Percentiles rank a stretch among this genome's conserved stretches.
phyloP scores from a whole-genome alignment of 2,329 filamentous ascomycete species.

The Chaetothyriales sp. region DNA sequence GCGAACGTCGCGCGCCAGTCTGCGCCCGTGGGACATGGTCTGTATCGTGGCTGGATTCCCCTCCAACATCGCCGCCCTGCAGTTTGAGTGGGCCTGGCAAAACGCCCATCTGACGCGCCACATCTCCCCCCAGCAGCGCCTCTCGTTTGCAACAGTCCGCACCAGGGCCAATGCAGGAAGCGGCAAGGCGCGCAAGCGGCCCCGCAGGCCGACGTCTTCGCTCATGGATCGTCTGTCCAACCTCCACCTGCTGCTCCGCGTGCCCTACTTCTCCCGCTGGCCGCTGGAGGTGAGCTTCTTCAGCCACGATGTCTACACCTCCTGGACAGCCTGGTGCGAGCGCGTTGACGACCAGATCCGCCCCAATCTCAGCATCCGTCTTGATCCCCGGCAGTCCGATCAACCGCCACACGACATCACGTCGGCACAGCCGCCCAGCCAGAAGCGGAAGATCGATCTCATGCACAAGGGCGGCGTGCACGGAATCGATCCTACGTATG shows the following conservation, averaged over 20 bases:
- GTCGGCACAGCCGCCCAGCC: conserved; percentile 14
- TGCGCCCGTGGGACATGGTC: conserved; percentile 86
- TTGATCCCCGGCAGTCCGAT: conserved; percentile 30
- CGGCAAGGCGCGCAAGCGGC: conserved; percentile 32
- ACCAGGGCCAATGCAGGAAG: conserved; percentile 17
- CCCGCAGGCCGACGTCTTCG: conserved; percentile 44
- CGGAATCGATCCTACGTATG: conserved; percentile 41
- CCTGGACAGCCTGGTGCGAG: conserved; percentile 51
- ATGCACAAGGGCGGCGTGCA: conserved; percentile 27
- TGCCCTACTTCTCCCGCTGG: conserved; percentile 70
- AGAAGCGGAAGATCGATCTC: conserved; percentile 12
- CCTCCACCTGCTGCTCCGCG: conserved; percentile 64
- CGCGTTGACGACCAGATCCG: conserved; percentile 37
- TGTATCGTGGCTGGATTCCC: conserved; percentile 79
- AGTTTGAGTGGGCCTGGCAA: conserved; percentile 95
- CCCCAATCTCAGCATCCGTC: conserved; percentile 39
- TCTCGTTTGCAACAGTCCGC: conserved; percentile 15
- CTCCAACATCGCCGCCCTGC: conserved; percentile 70
- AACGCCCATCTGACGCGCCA: conserved; percentile 72
- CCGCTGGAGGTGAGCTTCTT: conserved; percentile 74
- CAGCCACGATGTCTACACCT: conserved; percentile 49
- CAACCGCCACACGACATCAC: conserved; percentile 13
- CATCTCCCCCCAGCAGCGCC: conserved; percentile 46
- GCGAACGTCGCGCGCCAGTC: conserved; percentile 51
- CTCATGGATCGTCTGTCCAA: conserved; percentile 62